Conservation (phyloP, 2,329 filamentous ascomycete genomes). For the Myotisia sp. region DNA sequence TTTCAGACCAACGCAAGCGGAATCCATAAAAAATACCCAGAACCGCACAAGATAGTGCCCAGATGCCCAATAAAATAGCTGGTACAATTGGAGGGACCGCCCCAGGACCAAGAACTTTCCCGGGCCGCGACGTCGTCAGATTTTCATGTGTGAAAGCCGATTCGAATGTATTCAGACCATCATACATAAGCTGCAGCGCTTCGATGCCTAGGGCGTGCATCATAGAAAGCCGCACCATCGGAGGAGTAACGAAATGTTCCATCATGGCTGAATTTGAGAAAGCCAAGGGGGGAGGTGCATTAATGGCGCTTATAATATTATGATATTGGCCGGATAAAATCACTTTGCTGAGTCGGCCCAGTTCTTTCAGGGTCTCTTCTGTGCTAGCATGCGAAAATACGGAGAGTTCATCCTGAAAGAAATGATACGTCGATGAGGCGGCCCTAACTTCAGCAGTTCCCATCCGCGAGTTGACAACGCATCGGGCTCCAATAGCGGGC, state of each 20-base stretch:
- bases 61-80: constrained; percentile 6
- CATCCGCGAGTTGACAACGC: neutral
- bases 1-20: constrained; percentile 9
- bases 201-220: constrained; percentile 7
- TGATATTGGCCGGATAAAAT: neutral
- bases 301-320: neutral
- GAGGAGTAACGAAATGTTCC: neutral
- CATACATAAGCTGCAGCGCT: constrained; percentile 7
- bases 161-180: neutral
- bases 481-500: constrained; percentile 4
- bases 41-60: constrained; percentile 6
- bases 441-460: constrained; percentile 5
- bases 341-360: neutral
- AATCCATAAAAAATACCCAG: constrained; percentile 9
- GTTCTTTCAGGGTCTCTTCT: neutral
- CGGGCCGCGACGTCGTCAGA: constrained; percentile 1
- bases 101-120: constrained; percentile 6
- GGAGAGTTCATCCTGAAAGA: neutral
- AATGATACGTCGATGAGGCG: constrained; percentile 1
- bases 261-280: neutral
- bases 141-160: constrained; percentile 1
- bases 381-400: neutral
- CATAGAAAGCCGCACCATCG: neutral
- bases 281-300: neutral
- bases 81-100: constrained; percentile 4